These are phyloP conservation scores for Reticulascus tulasneorum DNA, from an alignment of 2,329 filamentous ascomycete genomes.

Conservation along the genomic window DNA sequence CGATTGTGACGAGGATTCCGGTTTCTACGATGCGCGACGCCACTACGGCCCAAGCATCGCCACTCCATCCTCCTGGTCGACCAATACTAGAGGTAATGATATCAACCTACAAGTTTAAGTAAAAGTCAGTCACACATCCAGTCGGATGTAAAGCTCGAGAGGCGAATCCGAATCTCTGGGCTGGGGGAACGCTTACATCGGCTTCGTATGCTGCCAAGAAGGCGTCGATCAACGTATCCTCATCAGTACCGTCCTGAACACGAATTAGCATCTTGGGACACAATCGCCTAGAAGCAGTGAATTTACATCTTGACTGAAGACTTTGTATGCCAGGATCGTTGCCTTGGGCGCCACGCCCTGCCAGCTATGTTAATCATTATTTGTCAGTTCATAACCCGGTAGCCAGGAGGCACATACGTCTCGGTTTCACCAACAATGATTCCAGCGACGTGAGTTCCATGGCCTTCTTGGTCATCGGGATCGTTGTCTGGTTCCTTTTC, in stretches of 20 bases:
- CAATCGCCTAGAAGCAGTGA: constrained; percentile 4
- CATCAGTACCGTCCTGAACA: constrained; percentile 13
- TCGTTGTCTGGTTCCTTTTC: constrained; percentile 27
- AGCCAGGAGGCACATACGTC: constrained; percentile 1
- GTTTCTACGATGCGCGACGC: constrained; percentile 1
- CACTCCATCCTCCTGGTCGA: constrained; percentile 19
- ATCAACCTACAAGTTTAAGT: constrained; percentile 12
- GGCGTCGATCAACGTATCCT: constrained; percentile 23
- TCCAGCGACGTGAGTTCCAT: constrained; percentile 30
- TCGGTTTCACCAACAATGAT: constrained; percentile 21
- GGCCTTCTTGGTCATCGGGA: constrained; percentile 27
- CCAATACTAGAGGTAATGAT: constrained; percentile 28
- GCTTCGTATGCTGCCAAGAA: constrained; percentile 22
- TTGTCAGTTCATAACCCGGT: not conserved
- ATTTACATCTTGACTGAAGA: constrained; percentile 15
- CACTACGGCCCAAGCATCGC: constrained; percentile 20
- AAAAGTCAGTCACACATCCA: not conserved
- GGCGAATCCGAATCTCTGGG: too few species aligned
- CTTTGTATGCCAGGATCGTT: constrained; percentile 22
- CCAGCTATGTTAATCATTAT: not conserved
- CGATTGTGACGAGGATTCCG: constrained; percentile 1
- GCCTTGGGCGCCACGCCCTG: constrained; percentile 20
- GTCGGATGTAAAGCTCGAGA: rapidly evolving
- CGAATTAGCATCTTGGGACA: not conserved
- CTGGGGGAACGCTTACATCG: constrained; percentile 10